Evolutionary conservation across 768 basidiomycete species (phyloP).

Genomic region (Collybia sp.): DNA sequence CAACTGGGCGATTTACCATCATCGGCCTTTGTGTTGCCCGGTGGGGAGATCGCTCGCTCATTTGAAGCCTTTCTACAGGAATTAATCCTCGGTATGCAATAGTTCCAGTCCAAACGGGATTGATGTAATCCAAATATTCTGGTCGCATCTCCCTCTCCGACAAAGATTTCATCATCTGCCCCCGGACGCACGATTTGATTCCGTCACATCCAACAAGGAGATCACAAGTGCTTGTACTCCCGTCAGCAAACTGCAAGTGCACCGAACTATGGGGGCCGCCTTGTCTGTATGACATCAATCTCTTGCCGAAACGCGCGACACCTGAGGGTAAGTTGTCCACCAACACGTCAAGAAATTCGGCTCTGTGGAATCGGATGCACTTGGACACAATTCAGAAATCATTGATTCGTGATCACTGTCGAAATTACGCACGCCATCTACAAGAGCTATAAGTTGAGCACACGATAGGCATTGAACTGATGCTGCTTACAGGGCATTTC

Average conservation of each 20-base stretch:
- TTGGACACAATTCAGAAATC: background rate
- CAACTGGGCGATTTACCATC: conserved; percentile 15
- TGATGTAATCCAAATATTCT: conserved; percentile 9
- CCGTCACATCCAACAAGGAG: conserved; percentile 39
- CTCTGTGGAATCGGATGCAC: conserved; percentile 44
- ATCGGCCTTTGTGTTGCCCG: conserved; percentile 17
- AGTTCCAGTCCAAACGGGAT: conserved; percentile 36
- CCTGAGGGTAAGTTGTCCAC: conserved; percentile 26
- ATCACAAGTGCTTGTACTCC: conserved; percentile 41
- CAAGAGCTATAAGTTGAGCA: too few species aligned
- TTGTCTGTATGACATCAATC: conserved; percentile 21
- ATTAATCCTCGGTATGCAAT: conserved; percentile 28
- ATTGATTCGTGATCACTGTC: background rate
- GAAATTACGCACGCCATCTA: too few species aligned
- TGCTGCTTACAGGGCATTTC: conserved; percentile 33
- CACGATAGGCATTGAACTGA: too few species aligned
- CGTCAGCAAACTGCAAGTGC: conserved; percentile 36
- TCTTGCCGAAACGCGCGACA: conserved; percentile 33
- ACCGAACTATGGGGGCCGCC: conserved; percentile 9
- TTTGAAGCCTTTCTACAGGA: conserved; percentile 12
- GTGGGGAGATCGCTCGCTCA: conserved; percentile 9
- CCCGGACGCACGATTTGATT: conserved; percentile 27
- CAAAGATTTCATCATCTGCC: conserved; percentile 4
- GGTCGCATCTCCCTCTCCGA: conserved; percentile 10
- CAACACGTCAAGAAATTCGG: conserved; percentile 40